Evolutionary conservation across 2,329 filamentous ascomycete species (phyloP).

Genomic region (Aspergillus fumigatus): DNA sequence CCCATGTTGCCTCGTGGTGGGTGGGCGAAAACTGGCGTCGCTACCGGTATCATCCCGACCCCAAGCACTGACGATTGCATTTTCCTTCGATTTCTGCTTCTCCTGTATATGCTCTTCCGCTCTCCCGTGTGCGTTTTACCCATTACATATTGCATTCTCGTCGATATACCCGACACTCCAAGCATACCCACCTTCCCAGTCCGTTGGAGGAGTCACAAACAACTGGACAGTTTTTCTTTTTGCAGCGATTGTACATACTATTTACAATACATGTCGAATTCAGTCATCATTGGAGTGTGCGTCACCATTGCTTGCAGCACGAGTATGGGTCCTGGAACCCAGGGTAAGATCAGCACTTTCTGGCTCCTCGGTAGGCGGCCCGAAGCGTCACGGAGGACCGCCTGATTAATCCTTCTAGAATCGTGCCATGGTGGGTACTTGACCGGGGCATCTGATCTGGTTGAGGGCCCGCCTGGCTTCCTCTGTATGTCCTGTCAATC

Average conservation of each 20-base stretch:
- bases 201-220: background rate
- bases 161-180: background rate
- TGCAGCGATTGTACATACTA: background rate
- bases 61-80: background rate
- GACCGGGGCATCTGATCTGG: too few species aligned
- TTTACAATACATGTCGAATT: background rate
- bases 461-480: too few species aligned
- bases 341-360: too few species aligned
- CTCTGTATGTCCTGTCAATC: too few species aligned
- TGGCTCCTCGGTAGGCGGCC: too few species aligned
- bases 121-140: background rate
- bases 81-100: background rate
- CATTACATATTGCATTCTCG: background rate
- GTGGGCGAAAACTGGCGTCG: slow-evolving; percentile 27
- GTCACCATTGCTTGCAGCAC: too few species aligned
- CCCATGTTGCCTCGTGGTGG: slow-evolving; percentile 28
- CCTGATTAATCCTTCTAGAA: too few species aligned
- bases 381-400: too few species aligned
- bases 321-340: background rate
- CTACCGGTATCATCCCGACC: slow-evolving; percentile 12
- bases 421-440: too few species aligned
- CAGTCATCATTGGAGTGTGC: background rate
- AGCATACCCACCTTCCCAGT: background rate
- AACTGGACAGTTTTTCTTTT: background rate
- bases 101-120: background rate